Evolutionary conservation across 371 early-diverging fungal genomes (phyloP), one percentile per base, ranked within the genome.

Genomic region (Syncephalastrum racemosum): DNA sequence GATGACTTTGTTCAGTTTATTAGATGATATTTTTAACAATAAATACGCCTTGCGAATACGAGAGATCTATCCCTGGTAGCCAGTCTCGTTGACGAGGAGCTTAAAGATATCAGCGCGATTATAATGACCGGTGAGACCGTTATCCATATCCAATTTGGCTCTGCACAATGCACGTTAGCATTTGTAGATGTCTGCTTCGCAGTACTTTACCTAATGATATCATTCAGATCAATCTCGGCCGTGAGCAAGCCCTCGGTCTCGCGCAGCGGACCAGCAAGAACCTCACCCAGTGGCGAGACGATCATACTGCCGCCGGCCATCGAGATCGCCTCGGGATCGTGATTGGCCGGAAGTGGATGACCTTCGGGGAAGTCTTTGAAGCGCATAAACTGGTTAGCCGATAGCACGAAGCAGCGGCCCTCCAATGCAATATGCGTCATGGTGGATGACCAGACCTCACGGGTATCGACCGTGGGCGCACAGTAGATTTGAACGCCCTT

Each of bases 351-450:
- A 8, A 47, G 40, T 7, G 60, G 59, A 36, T 65, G 59, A 23
- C 51, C 54, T 3, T 60, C 56, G 4, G 66, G 66, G 50, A 50
- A 65, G 47, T 65, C 60, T 36, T 48, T 46, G 13, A 47, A 54
- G 12, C 54, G 53, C 14, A 50, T 53, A 19, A 65, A 65, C 27
- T 65, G 66, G n/a, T 46, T 45, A 19, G 58, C 43, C 8, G 50
- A 48, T n/a, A 65, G 22, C 7, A 65, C 66, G 49, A 56, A 65
- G 42, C 66, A 65, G 13, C 66, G 52, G 10, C 66, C 66, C 54
- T 65, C 66, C 3, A 59, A 41, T 7, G 66, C 66, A 46, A 65
- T 60, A 50, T 65, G 66, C 8, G 23, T 19, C 66, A 65, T 65
- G 44, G 60, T 53, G 2, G 56, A 46, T 12, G 43, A 23, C 60